Evolutionary conservation across 176 grass and related monocot genomes (phyloP).

Genomic region (Otatea glauca): DNA sequence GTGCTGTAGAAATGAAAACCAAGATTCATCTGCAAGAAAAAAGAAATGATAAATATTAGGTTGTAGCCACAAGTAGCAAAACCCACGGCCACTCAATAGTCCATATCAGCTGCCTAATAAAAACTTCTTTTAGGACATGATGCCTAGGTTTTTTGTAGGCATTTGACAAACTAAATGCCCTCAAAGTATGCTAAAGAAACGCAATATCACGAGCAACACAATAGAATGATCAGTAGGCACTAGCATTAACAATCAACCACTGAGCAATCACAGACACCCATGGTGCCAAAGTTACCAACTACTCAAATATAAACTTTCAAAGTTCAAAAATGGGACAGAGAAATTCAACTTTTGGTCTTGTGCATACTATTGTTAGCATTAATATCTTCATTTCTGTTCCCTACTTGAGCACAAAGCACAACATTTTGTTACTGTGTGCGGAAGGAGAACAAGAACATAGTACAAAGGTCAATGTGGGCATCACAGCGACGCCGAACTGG

Average conservation of each 20-base stretch:
- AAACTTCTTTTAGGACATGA: not conserved
- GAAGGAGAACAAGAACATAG: not conserved
- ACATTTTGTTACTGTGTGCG: not conserved
- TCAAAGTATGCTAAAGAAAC: not conserved
- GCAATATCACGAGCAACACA: not conserved
- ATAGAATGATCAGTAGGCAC: not conserved
- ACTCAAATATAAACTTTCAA: not conserved
- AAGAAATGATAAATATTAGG: not conserved
- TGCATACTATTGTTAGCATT: not conserved
- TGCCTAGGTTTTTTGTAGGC: too few species aligned
- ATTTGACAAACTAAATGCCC: not conserved
- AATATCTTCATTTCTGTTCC: not conserved
- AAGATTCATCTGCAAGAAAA: slow-evolving; percentile 58
- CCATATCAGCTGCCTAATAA: not conserved
- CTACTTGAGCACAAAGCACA: not conserved
- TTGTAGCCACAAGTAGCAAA: not conserved
- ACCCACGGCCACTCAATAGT: not conserved
- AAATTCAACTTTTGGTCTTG: not conserved
- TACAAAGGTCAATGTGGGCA: not conserved
- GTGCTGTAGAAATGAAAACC: slow-evolving; percentile 56
- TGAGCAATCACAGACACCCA: not conserved
- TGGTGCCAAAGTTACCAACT: not conserved
- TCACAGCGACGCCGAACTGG: not conserved
- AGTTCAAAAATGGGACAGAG: not conserved
- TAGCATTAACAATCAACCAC: not conserved